These are phyloP conservation scores for Coemansia sp. DNA, from an alignment of 192 early-diverging fungal species.

Conservation along the genomic window DNA sequence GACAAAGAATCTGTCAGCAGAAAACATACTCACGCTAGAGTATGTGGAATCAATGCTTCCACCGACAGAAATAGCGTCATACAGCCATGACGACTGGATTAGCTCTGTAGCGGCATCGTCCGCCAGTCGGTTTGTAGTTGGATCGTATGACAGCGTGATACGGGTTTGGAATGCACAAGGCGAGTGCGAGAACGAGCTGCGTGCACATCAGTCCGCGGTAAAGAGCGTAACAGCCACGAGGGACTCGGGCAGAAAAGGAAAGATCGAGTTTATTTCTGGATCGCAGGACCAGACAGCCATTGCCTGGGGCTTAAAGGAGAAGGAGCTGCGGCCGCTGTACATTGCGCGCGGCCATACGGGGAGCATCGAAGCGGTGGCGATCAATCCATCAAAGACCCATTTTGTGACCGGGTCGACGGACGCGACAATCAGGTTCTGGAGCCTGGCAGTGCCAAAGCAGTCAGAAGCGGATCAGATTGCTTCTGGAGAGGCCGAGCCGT, in stretches of 20 bases:
- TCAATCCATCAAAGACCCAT: slow-evolving; percentile 56
- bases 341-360: slow-evolving; percentile 79
- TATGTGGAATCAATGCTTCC: slow-evolving; percentile 93
- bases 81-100: slow-evolving; percentile 96
- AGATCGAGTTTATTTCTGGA: slow-evolving; percentile 56
- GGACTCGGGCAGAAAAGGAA: slow-evolving; percentile 43
- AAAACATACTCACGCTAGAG: slow-evolving; percentile 85
- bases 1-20: slow-evolving; percentile 55
- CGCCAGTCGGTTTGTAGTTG: slow-evolving; percentile 62
- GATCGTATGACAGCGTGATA: slow-evolving; percentile 81
- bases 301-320: slow-evolving; percentile 60
- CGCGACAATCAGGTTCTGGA: slow-evolving; percentile 78
- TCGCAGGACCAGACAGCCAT: slow-evolving; percentile 69
- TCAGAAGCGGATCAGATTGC: slow-evolving; percentile 45
- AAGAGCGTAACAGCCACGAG: slow-evolving; percentile 70
- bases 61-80: slow-evolving; percentile 73
- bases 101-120: slow-evolving; percentile 60
- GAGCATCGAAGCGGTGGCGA: slow-evolving; percentile 72
- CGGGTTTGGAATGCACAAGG: slow-evolving; percentile 81
- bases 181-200: slow-evolving; percentile 65
- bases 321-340: slow-evolving; percentile 57
- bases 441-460: slow-evolving; percentile 56
- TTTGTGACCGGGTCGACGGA: slow-evolving; percentile 72
- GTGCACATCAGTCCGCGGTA: slow-evolving; percentile 69
- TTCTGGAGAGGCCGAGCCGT: slow-evolving; percentile 23